phyloP scores from a whole-genome alignment of 2,329 filamentous ascomycete species.

The Epichloe sibirici region DNA sequence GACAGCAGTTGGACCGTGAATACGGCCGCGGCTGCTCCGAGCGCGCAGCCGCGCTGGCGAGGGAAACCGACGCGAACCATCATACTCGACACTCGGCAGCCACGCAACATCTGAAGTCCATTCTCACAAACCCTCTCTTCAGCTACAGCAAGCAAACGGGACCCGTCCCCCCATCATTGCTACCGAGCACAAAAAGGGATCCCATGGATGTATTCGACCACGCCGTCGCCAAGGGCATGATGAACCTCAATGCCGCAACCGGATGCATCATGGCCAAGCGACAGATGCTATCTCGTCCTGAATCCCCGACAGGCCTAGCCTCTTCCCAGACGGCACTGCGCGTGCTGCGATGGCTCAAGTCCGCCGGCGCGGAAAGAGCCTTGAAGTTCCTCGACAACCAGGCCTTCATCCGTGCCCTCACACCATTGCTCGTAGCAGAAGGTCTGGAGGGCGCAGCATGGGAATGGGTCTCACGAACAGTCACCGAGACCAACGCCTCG shows the following conservation, averaged over 20 bases:
- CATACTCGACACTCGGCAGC: slow-evolving; percentile 26
- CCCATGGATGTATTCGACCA: slow-evolving; percentile 44
- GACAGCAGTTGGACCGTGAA: slow-evolving; percentile 44
- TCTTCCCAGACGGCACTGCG: slow-evolving; percentile 32
- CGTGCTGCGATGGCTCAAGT: slow-evolving; percentile 41
- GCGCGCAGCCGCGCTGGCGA: slow-evolving; percentile 8
- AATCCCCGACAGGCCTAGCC: slow-evolving; percentile 19
- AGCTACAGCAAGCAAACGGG: slow-evolving; percentile 19
- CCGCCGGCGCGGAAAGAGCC: slow-evolving; percentile 34
- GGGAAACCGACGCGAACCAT: slow-evolving; percentile 10
- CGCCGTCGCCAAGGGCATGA: slow-evolving; percentile 42
- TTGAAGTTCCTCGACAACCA: slow-evolving; percentile 32
- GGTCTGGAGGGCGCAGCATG: slow-evolving; percentile 37
- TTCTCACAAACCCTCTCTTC: slow-evolving; percentile 47
- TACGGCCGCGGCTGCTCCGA: slow-evolving; percentile 32
- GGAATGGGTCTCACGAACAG: slow-evolving; percentile 37
- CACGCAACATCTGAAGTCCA: slow-evolving; percentile 38
- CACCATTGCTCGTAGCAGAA: slow-evolving; percentile 41
- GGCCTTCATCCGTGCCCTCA: slow-evolving; percentile 26
- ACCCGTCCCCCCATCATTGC: slow-evolving; percentile 6
- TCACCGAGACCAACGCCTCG: slow-evolving; percentile 15
- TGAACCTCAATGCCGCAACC: slow-evolving; percentile 40
- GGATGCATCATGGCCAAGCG: slow-evolving; percentile 40
- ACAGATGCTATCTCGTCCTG: slow-evolving; percentile 22
- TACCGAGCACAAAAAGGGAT: slow-evolving; percentile 19